Percentiles rank a stretch among this genome's conserved stretches.
phyloP scores from a whole-genome alignment of 1,284 basidiomycete species.

The Tilletia caries region DNA sequence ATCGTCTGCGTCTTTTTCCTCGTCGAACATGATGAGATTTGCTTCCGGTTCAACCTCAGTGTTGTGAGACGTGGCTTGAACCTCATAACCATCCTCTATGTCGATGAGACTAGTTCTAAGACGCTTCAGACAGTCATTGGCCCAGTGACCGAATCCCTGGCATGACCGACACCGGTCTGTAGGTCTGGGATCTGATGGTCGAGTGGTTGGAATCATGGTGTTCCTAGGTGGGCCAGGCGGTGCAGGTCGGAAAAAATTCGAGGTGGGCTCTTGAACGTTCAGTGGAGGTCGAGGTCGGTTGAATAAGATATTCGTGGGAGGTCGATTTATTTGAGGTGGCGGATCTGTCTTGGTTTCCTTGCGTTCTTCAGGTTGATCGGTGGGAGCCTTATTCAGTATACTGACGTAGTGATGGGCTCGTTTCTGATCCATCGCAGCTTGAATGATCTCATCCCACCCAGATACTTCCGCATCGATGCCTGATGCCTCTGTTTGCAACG shows the following conservation, averaged over 20 bases:
- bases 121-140: neutral
- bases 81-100: neutral
- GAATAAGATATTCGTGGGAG: too few species aligned
- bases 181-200: neutral
- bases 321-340: too few species aligned
- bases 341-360: neutral
- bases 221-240: neutral
- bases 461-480: neutral
- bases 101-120: neutral
- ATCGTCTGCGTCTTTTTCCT: neutral
- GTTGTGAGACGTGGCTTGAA: too few species aligned
- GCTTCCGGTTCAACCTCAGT: neutral
- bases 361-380: neutral
- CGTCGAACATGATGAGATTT: neutral
- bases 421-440: slow-evolving; percentile 5
- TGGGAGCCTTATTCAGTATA: neutral
- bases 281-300: too few species aligned
- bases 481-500: neutral
- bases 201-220: neutral
- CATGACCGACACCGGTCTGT: neutral
- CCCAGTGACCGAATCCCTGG: neutral
- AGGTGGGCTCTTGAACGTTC: too few species aligned
- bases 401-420: neutral
- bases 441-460: neutral
- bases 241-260: too few species aligned